Conservation (phyloP, 441 rosid genomes). For the Geranium incanum region DNA sequence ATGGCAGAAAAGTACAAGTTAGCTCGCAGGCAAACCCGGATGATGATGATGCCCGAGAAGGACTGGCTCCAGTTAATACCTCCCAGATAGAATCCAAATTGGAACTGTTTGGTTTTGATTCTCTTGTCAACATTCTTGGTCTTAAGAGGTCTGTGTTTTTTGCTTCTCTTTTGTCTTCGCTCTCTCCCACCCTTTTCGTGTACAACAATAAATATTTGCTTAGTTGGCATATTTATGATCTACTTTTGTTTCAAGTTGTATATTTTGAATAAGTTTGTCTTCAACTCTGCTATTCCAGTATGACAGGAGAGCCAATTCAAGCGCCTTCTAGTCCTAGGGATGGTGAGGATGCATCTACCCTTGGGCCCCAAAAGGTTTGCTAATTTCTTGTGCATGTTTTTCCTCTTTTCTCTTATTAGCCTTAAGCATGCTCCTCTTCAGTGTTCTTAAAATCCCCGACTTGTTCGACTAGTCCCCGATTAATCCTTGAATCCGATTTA, state of each 20-base stretch:
- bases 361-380: slow-evolving; percentile 53
- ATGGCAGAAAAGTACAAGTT: slow-evolving; percentile 50
- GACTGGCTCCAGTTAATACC: slow-evolving; percentile 42
- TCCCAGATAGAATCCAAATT: slow-evolving; percentile 55
- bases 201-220: neutral
- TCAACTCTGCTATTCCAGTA: slow-evolving; percentile 48
- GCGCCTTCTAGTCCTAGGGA: slow-evolving; percentile 85
- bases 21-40: slow-evolving; percentile 30
- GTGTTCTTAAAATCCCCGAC: no score
- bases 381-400: slow-evolving; percentile 15
- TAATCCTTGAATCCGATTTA: no score
- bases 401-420: neutral
- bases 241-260: slow-evolving; percentile 12
- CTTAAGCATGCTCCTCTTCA: slow-evolving; percentile 12
- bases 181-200: neutral
- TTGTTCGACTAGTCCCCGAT: no score
- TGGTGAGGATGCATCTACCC: slow-evolving; percentile 63
- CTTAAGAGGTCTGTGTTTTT: slow-evolving; percentile 58
- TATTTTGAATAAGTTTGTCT: slow-evolving; percentile 16
- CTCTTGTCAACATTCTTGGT: slow-evolving; percentile 97
- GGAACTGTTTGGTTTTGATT: slow-evolving; percentile 97
- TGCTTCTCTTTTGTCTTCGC: neutral
- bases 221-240: slow-evolving; percentile 3
- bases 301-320: slow-evolving; percentile 74
- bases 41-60: slow-evolving; percentile 29